These are phyloP conservation scores for Geotrichum citri-aurantii DNA, from an alignment of 1,139 yeast species.

Conservation along the genomic window DNA sequence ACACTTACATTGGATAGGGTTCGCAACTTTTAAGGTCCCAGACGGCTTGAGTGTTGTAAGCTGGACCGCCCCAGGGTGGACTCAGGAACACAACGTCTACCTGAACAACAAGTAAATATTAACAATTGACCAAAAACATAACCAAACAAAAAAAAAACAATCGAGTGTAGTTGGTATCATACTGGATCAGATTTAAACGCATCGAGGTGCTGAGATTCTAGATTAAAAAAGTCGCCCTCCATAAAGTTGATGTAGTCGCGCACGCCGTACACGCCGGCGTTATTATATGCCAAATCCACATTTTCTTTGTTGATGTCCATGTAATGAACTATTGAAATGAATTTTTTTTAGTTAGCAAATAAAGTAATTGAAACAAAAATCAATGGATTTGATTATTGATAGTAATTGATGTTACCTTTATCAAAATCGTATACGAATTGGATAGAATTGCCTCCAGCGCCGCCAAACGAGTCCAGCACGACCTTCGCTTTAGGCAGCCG, in stretches of 20 bases:
- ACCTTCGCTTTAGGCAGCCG: constrained; percentile 45
- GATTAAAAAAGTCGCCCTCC: constrained; percentile 51
- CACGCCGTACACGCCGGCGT: constrained; percentile 66
- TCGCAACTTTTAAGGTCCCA: constrained; percentile 45
- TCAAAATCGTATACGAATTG: constrained; percentile 65
- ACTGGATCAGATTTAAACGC: neutral
- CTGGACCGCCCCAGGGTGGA: constrained; percentile 98
- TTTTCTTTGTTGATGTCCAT: constrained; percentile 61
- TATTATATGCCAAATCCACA: constrained; percentile 60
- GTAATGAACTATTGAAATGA: constrained; percentile 49
- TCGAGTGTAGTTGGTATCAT: neutral
- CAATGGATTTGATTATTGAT: too few relatives aligned
- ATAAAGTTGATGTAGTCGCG: constrained; percentile 28
- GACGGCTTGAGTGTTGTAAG: constrained; percentile 43
- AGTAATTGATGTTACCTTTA: too few relatives aligned
- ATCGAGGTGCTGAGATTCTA: constrained; percentile 10
- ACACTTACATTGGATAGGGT: constrained; percentile 22
- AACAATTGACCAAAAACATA: neutral
- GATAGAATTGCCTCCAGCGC: constrained; percentile 92
- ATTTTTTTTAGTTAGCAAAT: constrained; percentile 13
- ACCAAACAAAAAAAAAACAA: neutral
- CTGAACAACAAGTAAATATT: neutral
- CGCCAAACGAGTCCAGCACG: constrained; percentile 73
- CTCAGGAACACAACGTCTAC: constrained; percentile 68
- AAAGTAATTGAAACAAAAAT: neutral